phyloP scores from a whole-genome alignment of 108 stramenopile genomes.

The Skeletonema marinoi region DNA sequence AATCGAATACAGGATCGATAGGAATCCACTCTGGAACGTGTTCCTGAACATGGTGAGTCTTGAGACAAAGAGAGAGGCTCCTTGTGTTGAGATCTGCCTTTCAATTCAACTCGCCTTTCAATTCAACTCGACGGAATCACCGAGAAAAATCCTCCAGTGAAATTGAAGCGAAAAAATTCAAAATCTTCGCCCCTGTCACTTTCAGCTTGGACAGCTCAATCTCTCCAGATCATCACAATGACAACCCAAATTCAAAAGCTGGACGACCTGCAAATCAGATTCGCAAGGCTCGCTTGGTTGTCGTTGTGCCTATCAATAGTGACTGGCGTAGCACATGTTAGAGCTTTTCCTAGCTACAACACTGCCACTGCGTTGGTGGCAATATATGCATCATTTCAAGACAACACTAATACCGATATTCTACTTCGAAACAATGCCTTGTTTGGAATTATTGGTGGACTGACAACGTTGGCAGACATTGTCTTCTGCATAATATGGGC shows the following conservation, averaged over 20 bases:
- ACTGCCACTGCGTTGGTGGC: conserved; percentile 10
- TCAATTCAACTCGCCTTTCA: too few species aligned
- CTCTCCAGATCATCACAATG: not conserved
- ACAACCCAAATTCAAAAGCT: not conserved
- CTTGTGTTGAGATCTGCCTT: too few species aligned
- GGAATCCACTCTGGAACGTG: conserved; percentile 93
- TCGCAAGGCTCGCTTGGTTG: conserved; percentile 24
- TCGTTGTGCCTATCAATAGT: conserved; percentile 16
- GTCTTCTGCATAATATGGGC: conserved; percentile 25
- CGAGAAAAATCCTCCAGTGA: not conserved
- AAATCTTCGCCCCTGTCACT: not conserved
- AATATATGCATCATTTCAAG: conserved; percentile 5
- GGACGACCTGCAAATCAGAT: conserved; percentile 1
- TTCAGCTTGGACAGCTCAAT: too few species aligned
- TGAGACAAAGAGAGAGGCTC: not conserved
- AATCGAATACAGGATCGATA: conserved; percentile 91
- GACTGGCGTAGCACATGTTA: conserved; percentile 11
- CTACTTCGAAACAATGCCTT: conserved; percentile 7
- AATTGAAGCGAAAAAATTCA: not conserved
- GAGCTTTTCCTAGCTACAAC: conserved; percentile 31
- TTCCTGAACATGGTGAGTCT: conserved; percentile 77
- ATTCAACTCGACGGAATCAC: too few species aligned
- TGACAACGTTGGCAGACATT: conserved; percentile 27
- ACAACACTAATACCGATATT: conserved; percentile 10
- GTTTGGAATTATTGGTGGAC: conserved; percentile 10